Evolutionary conservation across 495 filamentous ascomycete species (phyloP).

Genomic region (Hyaloscypha hepaticicola): DNA sequence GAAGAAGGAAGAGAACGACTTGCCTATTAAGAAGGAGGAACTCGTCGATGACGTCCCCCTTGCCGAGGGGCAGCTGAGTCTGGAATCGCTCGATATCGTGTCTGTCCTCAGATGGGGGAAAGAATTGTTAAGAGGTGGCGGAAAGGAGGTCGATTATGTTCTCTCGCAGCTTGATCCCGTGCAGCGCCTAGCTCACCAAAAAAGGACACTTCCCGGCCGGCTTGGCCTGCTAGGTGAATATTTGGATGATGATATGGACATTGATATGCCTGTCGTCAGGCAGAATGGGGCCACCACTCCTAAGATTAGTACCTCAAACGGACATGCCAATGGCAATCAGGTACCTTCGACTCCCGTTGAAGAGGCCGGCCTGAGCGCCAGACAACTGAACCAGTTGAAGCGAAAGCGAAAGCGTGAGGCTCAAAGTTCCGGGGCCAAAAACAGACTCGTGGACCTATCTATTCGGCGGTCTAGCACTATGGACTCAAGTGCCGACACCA

Average conservation of each 20-base stretch:
- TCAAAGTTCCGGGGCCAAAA: slow-evolving; percentile 80
- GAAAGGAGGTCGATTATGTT: slow-evolving; percentile 78
- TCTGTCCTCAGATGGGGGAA: slow-evolving; percentile 79
- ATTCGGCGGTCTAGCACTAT: slow-evolving; percentile 64
- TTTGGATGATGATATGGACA: slow-evolving; percentile 56
- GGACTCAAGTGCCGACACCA: slow-evolving; percentile 48
- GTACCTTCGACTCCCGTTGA: slow-evolving; percentile 16
- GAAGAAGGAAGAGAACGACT: slow-evolving; percentile 53
- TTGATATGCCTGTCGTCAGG: slow-evolving; percentile 48
- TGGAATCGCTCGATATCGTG: slow-evolving; percentile 74
- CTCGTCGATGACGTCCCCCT: slow-evolving; percentile 19
- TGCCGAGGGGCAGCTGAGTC: slow-evolving; percentile 49
- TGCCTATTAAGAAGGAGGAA: slow-evolving; percentile 51
- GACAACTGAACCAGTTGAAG: slow-evolving; percentile 92
- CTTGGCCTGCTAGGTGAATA: slow-evolving; percentile 84
- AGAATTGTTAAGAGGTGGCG: slow-evolving; percentile 76
- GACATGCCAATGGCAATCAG: slow-evolving; percentile 23
- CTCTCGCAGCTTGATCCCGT: slow-evolving; percentile 79
- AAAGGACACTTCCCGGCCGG: slow-evolving; percentile 78
- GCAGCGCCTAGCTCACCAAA: slow-evolving; percentile 77
- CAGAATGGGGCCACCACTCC: slow-evolving; percentile 32
- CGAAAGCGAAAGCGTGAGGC: slow-evolving; percentile 83
- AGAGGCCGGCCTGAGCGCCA: slow-evolving; percentile 67
- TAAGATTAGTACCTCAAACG: slow-evolving; percentile 30
- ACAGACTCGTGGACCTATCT: slow-evolving; percentile 83